Evolutionary conservation across 2,329 filamentous ascomycete species (phyloP), one percentile per base, ranked within the genome.

Genomic region (Cadophora sp.): DNA sequence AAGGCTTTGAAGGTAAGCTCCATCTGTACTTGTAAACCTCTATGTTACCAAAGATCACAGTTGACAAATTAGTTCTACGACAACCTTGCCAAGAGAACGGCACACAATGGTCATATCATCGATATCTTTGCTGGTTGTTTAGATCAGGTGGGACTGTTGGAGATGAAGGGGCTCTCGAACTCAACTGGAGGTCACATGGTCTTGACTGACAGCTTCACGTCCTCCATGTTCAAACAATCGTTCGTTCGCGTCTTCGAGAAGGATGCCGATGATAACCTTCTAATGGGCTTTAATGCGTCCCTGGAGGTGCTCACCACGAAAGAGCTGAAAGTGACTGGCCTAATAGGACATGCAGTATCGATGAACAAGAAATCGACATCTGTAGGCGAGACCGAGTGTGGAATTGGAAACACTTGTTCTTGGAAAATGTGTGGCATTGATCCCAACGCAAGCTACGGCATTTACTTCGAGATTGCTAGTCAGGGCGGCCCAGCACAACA

Each of bases 391-490:
- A 98, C 96, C 0, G 96, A 99, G 79, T 97, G 95, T 76, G 96
- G 96, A 77, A 97, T 99, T 75, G 96, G 96, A 72, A 98, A 98
- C 79, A 99, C 96, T 0, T 98, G 95, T 81, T 95, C 94, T 3
- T 99, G 96, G 96, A 99, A 99, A 83, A 97, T 99, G 95, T 98
- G 96, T 77, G 94, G 94, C 73, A 97, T 99, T 73, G 94, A 98
- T 76, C 96, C 96, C 12, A 91, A 90, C 65, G 90, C 96, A 37
- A 97, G 94, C 76, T 98, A 98, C 76, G 96, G 94, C 69, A 87
- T 99, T 71, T 99, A 98, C 82, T 99, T 98, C 76, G 96, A 99
- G 80, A 97, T 99, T 78, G 95, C 96, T 58, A 93, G 92, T 75
- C 96, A 98, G 81, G 94, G 93, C 43, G 94, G 94, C 8, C 92